Conservation (phyloP, 1,284 basidiomycete genomes). For the Puccinia triticina region DNA sequence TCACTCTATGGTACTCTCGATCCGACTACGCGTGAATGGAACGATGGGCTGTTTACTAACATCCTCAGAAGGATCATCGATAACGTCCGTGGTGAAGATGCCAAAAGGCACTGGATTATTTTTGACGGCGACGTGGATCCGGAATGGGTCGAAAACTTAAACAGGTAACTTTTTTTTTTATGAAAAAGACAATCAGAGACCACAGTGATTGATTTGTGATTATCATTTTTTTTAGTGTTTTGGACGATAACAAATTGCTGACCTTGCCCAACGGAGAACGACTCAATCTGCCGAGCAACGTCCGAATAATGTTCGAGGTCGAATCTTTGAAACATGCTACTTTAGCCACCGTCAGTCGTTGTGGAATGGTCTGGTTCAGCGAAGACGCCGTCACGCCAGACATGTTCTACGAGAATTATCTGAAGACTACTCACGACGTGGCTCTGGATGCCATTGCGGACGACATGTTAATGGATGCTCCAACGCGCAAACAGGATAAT, state of each 20-base stretch:
- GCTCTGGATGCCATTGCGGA: slow-evolving; percentile 92
- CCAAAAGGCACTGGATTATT: slow-evolving; percentile 98
- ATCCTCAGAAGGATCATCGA: slow-evolving; percentile 97
- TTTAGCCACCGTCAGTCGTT: slow-evolving; percentile 96
- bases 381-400: slow-evolving; percentile 86
- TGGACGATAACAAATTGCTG: slow-evolving; percentile 97
- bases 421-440: slow-evolving; percentile 73
- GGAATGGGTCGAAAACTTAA: slow-evolving; percentile 99
- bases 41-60: slow-evolving; percentile 97
- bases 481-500: slow-evolving; percentile 67
- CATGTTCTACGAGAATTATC: slow-evolving; percentile 91
- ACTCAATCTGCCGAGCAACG: slow-evolving; percentile 92
- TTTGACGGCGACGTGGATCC: slow-evolving; percentile 99
- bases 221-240: slow-evolving; percentile 68
- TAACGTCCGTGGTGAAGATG: slow-evolving; percentile 94
- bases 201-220: not conserved
- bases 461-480: slow-evolving; percentile 66
- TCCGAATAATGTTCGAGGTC: slow-evolving; percentile 99
- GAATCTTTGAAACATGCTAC: slow-evolving; percentile 98
- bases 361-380: slow-evolving; percentile 99
- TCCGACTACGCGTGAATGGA: slow-evolving; percentile 98
- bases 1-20: slow-evolving; percentile 96
- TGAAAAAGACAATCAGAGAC: slow-evolving; percentile 2
- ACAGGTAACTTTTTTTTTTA: slow-evolving; percentile 69
- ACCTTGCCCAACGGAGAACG: slow-evolving; percentile 98